phyloP scores from a whole-genome alignment of 148 eudicot species.

The Agrostemma githago region DNA sequence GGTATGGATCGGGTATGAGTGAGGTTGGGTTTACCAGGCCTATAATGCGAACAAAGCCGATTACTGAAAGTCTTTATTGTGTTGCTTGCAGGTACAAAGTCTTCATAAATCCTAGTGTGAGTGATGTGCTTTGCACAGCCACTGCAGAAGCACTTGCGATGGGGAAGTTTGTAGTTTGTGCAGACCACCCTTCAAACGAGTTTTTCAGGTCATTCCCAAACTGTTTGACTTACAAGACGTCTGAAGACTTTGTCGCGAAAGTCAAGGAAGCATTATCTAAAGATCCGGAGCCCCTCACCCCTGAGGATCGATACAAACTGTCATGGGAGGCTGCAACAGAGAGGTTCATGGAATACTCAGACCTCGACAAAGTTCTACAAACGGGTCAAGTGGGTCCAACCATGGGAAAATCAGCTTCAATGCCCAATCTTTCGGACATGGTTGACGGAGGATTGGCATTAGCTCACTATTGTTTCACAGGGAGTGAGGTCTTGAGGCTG shows the following conservation, averaged over 20 bases:
- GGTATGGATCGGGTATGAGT: not conserved
- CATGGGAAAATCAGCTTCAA: slow-evolving; percentile 49
- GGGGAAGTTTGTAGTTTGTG: slow-evolving; percentile 98
- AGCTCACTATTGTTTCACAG: slow-evolving; percentile 79
- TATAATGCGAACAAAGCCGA: not conserved
- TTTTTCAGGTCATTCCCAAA: slow-evolving; percentile 90
- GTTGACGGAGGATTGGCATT: slow-evolving; percentile 92
- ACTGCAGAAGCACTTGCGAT: slow-evolving; percentile 99
- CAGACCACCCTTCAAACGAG: slow-evolving; percentile 94
- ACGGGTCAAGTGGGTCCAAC: slow-evolving; percentile 14
- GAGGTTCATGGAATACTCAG: slow-evolving; percentile 84
- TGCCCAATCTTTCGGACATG: slow-evolving; percentile 61
- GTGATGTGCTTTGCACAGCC: slow-evolving; percentile 97
- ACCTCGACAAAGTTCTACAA: slow-evolving; percentile 58
- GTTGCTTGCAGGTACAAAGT: slow-evolving; percentile 79
- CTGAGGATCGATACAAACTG: slow-evolving; percentile 65
- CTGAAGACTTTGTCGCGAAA: slow-evolving; percentile 75
- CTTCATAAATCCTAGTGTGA: slow-evolving; percentile 88
- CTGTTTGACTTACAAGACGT: slow-evolving; percentile 73
- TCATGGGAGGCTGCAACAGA: slow-evolving; percentile 99
- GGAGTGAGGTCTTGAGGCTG: slow-evolving; percentile 73
- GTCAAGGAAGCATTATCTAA: slow-evolving; percentile 76
- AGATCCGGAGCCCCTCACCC: slow-evolving; percentile 84
- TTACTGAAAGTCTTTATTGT: not conserved
- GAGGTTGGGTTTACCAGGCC: not conserved